phyloP scores from a whole-genome alignment of 352 stramenopile genomes.

The Globisporangium rhizosaccharum region DNA sequence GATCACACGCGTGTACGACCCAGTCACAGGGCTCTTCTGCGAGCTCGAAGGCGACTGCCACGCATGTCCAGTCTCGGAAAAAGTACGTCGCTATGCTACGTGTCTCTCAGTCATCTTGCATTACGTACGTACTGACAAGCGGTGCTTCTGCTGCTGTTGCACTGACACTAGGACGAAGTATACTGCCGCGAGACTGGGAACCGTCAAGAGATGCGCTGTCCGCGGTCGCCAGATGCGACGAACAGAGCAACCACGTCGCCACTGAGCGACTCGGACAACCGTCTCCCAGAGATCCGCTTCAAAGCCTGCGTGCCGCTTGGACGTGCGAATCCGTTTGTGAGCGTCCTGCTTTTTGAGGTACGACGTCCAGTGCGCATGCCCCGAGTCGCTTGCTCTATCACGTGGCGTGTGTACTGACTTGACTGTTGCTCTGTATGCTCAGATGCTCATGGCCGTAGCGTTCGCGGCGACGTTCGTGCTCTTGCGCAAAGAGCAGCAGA shows the following conservation, averaged over 20 bases:
- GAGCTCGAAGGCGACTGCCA: constrained; percentile 46
- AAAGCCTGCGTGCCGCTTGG: constrained; percentile 43
- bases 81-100: constrained; percentile 1
- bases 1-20: constrained; percentile 57
- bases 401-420: not conserved
- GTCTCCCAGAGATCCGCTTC: constrained; percentile 39
- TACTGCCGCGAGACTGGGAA: constrained; percentile 66
- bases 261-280: not conserved
- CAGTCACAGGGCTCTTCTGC: constrained; percentile 53
- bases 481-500: constrained; percentile 56
- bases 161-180: constrained; percentile 28
- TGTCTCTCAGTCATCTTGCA: not conserved
- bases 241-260: constrained; percentile 5
- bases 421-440: not conserved
- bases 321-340: constrained; percentile 27
- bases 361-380: not conserved
- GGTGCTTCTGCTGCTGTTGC: not conserved
- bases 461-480: constrained; percentile 40
- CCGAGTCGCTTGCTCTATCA: no score
- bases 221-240: constrained; percentile 15
- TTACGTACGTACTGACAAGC: no score
- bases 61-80: constrained; percentile 49
- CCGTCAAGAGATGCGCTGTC: constrained; percentile 63
- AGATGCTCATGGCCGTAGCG: constrained; percentile 42
- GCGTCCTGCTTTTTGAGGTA: constrained; percentile 76